A percentile compares a stretch with the other conserved stretches of the same genome.
Evolutionary conservation across 192 early-diverging fungal genomes (phyloP).

Genomic region (Coemansia sp.): DNA sequence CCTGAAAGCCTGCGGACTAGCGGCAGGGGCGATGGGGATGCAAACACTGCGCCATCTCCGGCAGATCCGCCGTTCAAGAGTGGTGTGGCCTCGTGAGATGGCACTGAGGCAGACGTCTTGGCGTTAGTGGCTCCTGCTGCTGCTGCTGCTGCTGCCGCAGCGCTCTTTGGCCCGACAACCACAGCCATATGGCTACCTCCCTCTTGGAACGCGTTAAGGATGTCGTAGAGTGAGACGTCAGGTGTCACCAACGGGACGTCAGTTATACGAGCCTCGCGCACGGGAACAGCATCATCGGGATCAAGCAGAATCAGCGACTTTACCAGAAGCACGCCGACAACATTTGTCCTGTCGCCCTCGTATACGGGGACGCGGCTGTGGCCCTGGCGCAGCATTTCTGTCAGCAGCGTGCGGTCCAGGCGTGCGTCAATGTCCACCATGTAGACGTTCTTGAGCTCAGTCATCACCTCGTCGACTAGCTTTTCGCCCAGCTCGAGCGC

Average conservation of each 20-base stretch:
- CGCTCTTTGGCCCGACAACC: constrained; percentile 47
- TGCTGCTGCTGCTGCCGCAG: constrained; percentile 10
- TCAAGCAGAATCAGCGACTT: constrained; percentile 74
- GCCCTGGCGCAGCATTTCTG: constrained; percentile 63
- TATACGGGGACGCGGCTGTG: constrained; percentile 78
- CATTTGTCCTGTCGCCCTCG: constrained; percentile 56
- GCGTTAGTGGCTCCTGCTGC: too few relatives aligned
- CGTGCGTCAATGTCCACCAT: constrained; percentile 62
- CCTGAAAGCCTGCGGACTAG: constrained; percentile 33
- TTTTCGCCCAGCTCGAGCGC: constrained; percentile 76
- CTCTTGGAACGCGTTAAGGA: constrained; percentile 81
- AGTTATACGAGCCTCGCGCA: constrained; percentile 57
- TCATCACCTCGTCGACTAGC: constrained; percentile 66
- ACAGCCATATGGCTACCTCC: constrained; percentile 80
- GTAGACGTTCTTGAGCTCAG: constrained; percentile 65
- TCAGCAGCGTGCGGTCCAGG: constrained; percentile 55
- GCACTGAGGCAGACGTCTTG: too few relatives aligned
- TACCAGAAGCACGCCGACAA: constrained; percentile 77
- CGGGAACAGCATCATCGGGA: constrained; percentile 63
- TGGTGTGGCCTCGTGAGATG: constrained; percentile 16
- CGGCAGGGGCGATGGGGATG: constrained; percentile 16
- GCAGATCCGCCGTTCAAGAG: constrained; percentile 7
- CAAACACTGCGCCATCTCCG: background rate
- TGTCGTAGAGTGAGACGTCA: constrained; percentile 58
- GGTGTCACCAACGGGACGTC: constrained; percentile 50